Evolutionary conservation across 2,329 filamentous ascomycete species (phyloP).

Genomic region (Juglanconis sp.): DNA sequence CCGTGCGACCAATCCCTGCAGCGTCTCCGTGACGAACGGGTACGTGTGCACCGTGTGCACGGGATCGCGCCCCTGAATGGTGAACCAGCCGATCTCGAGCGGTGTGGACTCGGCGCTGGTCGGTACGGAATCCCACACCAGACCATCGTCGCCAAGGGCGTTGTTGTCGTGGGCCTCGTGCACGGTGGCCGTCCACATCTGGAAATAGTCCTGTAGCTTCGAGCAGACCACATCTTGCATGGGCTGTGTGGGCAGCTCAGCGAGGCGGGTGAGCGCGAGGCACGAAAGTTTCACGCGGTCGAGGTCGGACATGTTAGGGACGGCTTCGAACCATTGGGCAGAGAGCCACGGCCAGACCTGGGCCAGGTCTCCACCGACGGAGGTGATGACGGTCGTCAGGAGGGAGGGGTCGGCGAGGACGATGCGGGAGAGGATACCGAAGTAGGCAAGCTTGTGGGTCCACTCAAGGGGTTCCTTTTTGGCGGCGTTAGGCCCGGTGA

Average conservation of each 20-base stretch:
- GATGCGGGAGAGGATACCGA: conserved; percentile 76
- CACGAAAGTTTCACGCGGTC: conserved; percentile 69
- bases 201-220: conserved; percentile 69
- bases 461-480: conserved; percentile 57
- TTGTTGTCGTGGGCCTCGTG: conserved; percentile 62
- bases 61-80: conserved; percentile 58
- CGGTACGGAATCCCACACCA: conserved; percentile 42
- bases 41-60: conserved; percentile 65
- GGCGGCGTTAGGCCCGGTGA: conserved; percentile 74
- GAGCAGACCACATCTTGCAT: conserved; percentile 56
- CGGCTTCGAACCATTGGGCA: conserved; percentile 64
- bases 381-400: conserved; percentile 58
- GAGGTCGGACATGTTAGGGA: conserved; percentile 64
- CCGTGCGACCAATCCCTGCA: conserved; percentile 56
- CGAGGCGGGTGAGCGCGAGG: conserved; percentile 67
- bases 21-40: conserved; percentile 59
- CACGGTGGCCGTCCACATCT: conserved; percentile 71
- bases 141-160: conserved; percentile 47
- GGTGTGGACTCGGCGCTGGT: conserved; percentile 54
- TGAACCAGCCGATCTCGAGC: conserved; percentile 50
- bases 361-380: conserved; percentile 41
- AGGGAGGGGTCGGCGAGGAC: conserved; percentile 68
- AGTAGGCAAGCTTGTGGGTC: conserved; percentile 58
- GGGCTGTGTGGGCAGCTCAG: conserved; percentile 57
- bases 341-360: conserved; percentile 59